phyloP scores from a whole-genome alignment of 2,329 filamentous ascomycete genomes.

The Fusarium sulawesiense region DNA sequence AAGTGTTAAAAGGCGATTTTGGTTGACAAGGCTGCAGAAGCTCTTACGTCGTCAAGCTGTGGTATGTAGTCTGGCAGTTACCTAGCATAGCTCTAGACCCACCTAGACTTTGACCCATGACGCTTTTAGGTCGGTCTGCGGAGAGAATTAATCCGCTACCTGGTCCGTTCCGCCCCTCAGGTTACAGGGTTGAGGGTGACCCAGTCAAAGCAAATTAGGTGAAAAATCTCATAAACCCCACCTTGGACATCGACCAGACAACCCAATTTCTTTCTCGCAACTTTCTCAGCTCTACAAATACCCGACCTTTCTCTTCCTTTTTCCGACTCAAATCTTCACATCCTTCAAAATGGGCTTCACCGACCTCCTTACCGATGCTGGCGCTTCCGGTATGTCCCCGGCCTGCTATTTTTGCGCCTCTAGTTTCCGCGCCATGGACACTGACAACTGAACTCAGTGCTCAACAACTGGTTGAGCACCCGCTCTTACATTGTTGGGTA shows the following conservation, averaged over 20 bases:
- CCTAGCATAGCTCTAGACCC: slow-evolving; percentile 22
- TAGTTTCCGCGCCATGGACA: slow-evolving; percentile 46
- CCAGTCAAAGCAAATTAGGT: slow-evolving; percentile 47
- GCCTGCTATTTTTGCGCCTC: slow-evolving; percentile 43
- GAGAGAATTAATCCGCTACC: slow-evolving; percentile 25
- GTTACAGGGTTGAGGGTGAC: slow-evolving; percentile 3
- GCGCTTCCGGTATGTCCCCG: slow-evolving; percentile 59
- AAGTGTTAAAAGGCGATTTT: slow-evolving; percentile 14
- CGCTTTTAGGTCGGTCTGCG: slow-evolving; percentile 4
- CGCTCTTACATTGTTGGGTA: slow-evolving; percentile 88
- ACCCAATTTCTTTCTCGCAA: slow-evolving; percentile 50
- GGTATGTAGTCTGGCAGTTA: slow-evolving; percentile 30
- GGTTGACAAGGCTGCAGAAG: slow-evolving; percentile 51
- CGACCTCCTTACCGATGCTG: slow-evolving; percentile 74
- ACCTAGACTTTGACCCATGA: slow-evolving; percentile 17
- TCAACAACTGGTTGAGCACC: slow-evolving; percentile 79
- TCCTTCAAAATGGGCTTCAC: slow-evolving; percentile 73
- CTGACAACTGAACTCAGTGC: slow-evolving; percentile 62
- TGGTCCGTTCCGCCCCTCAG: slow-evolving; percentile 15
- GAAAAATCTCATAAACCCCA: slow-evolving; percentile 58
- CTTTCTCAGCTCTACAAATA: slow-evolving; percentile 48
- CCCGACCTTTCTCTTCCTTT: slow-evolving; percentile 41
- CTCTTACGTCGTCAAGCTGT: slow-evolving; percentile 55
- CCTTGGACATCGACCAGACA: slow-evolving; percentile 54
- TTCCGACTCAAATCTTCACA: slow-evolving; percentile 40